Evolutionary conservation across 2,329 filamentous ascomycete species (phyloP).

Genomic region (Pseudogymnoascus sp.): DNA sequence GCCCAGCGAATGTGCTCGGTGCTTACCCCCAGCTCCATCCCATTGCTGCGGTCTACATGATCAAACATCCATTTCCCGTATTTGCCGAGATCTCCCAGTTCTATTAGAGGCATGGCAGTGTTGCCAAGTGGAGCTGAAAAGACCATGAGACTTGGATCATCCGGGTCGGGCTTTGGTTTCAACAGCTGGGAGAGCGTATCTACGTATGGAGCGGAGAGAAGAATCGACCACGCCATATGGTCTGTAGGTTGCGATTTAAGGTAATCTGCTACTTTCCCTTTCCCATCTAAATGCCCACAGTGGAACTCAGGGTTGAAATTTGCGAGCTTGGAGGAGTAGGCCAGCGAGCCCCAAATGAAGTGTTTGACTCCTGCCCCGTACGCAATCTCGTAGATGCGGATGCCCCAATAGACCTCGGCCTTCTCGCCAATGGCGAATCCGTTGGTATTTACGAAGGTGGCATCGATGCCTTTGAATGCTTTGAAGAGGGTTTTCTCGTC

Average conservation of each 20-base stretch:
- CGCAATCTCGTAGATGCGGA: slow-evolving; percentile 21
- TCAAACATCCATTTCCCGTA: slow-evolving; percentile 21
- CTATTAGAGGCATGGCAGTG: slow-evolving; percentile 14
- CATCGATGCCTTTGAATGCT: slow-evolving; percentile 16
- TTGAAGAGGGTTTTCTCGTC: slow-evolving; percentile 15
- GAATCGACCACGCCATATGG: slow-evolving; percentile 18
- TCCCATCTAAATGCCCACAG: slow-evolving; percentile 19
- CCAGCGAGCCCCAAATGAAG: slow-evolving; percentile 17
- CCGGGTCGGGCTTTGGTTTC: slow-evolving; percentile 9
- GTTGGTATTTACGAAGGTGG: slow-evolving; percentile 20
- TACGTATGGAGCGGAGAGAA: slow-evolving; percentile 20
- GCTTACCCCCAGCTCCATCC: slow-evolving; percentile 17
- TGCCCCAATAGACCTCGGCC: slow-evolving; percentile 19
- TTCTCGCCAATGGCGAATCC: slow-evolving; percentile 23
- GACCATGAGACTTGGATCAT: slow-evolving; percentile 12
- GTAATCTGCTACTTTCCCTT: slow-evolving; percentile 18
- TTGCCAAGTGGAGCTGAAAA: slow-evolving; percentile 9
- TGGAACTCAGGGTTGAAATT: slow-evolving; percentile 13
- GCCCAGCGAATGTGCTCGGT: slow-evolving; percentile 17
- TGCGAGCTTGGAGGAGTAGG: slow-evolving; percentile 12
- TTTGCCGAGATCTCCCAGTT: slow-evolving; percentile 15
- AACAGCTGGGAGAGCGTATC: slow-evolving; percentile 16
- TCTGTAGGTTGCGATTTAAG: slow-evolving; percentile 14
- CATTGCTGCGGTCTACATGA: slow-evolving; percentile 14
- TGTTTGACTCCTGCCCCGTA: slow-evolving; percentile 15